Evolutionary conservation across 805 yeast species (phyloP).

Genomic region (Cyberlindnera galapagoensis): DNA sequence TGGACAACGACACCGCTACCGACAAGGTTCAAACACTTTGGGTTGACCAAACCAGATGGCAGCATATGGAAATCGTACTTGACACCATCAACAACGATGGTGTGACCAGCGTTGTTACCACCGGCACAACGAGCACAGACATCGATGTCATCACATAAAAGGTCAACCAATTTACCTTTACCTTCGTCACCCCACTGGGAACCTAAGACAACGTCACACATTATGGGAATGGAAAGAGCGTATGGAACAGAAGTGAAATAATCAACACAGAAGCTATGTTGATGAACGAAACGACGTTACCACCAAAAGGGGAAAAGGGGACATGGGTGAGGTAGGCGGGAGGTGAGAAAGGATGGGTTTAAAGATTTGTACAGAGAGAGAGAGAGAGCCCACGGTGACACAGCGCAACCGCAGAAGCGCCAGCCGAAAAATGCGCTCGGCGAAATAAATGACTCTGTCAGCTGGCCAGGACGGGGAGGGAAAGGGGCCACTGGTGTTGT

Average conservation of each 20-base stretch:
- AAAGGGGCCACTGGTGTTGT: too few relatives aligned
- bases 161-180: conserved; percentile 94
- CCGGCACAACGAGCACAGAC: conserved; percentile 98
- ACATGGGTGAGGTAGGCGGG: too few relatives aligned
- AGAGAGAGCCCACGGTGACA: too few relatives aligned
- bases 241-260: too few relatives aligned
- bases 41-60: conserved; percentile 96
- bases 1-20: conserved; percentile 98
- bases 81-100: conserved; percentile 82
- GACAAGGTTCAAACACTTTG: conserved; percentile 80
- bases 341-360: too few relatives aligned
- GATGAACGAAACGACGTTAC: conserved; percentile 14
- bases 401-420: too few relatives aligned
- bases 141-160: conserved; percentile 90
- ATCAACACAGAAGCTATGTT: conserved; percentile 8
- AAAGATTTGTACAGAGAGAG: too few relatives aligned
- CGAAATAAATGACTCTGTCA: too few relatives aligned
- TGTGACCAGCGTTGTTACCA: conserved; percentile 99
- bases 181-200: conserved; percentile 99
- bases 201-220: conserved; percentile 81
- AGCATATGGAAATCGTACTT: conserved; percentile 98
- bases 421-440: too few relatives aligned
- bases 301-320: conserved; percentile 7
- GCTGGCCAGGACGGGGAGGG: too few relatives aligned
- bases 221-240: conserved; percentile 11